phyloP scores from a whole-genome alignment of 352 stramenopile species.

The Globisporangium abappressorium region DNA sequence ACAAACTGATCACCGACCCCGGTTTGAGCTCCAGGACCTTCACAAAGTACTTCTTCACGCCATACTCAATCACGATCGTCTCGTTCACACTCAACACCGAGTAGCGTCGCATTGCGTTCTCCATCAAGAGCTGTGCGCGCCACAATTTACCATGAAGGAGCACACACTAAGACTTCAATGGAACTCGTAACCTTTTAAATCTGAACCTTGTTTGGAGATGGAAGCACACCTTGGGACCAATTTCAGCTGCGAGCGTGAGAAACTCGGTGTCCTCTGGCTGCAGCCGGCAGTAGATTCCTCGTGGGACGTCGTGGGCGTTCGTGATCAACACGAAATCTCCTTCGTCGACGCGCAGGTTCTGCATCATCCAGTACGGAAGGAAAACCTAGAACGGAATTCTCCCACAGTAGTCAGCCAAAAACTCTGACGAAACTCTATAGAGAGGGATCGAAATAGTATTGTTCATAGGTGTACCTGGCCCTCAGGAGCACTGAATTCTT shows the following conservation, averaged over 20 bases:
- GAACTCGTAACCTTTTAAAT: background rate
- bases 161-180: background rate
- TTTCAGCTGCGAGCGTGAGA: slow-evolving; percentile 46
- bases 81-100: slow-evolving; percentile 50
- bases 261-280: slow-evolving; percentile 47
- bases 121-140: slow-evolving; percentile 38
- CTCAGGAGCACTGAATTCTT: slow-evolving; percentile 59
- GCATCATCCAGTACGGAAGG: slow-evolving; percentile 72
- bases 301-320: slow-evolving; percentile 22
- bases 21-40: slow-evolving; percentile 55
- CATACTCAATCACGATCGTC: slow-evolving; percentile 57
- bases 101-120: slow-evolving; percentile 54
- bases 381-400: slow-evolving; percentile 23
- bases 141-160: background rate
- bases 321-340: slow-evolving; percentile 35
- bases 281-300: slow-evolving; percentile 51
- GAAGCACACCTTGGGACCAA: slow-evolving; percentile 49
- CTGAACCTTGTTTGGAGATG: background rate
- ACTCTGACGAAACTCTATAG: background rate
- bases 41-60: slow-evolving; percentile 37
- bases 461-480: slow-evolving; percentile 27
- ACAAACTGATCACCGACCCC: slow-evolving; percentile 38
- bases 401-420: background rate
- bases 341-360: slow-evolving; percentile 44
- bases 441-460: background rate